Percentiles rank a stretch among this genome's conserved stretches.
These are phyloP conservation scores for Juncus inflexus DNA, from an alignment of 176 grass and related monocot genomes.

Conservation along the genomic window DNA sequence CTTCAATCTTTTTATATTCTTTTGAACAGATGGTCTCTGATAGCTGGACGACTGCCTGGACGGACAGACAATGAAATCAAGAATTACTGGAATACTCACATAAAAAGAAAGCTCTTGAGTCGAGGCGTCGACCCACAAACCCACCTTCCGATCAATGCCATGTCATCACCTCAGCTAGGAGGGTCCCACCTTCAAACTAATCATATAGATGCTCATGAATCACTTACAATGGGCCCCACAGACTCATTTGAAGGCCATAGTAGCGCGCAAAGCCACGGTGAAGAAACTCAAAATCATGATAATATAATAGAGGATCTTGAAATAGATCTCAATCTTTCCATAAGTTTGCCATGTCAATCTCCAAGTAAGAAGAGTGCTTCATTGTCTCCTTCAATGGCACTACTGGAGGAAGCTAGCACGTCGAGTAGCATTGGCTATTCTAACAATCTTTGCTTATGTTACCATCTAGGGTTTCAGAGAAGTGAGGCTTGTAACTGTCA, in stretches of 20 bases:
- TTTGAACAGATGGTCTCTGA: constrained; percentile 64
- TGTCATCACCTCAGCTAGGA: background rate
- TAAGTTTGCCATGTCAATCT: constrained; percentile 52
- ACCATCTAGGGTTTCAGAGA: constrained; percentile 36
- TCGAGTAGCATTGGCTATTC: constrained; percentile 21
- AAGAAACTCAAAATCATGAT: constrained; percentile 10
- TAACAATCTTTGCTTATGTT: constrained; percentile 47
- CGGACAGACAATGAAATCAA: constrained; percentile 95
- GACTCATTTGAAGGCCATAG: constrained; percentile 13
- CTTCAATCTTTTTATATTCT: background rate
- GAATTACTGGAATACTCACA: constrained; percentile 94
- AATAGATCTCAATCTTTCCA: constrained; percentile 66
- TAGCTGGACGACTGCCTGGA: constrained; percentile 62
- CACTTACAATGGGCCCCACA: background rate
- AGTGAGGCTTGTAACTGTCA: constrained; percentile 40
- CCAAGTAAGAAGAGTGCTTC: constrained; percentile 9
- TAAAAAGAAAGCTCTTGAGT: constrained; percentile 67
- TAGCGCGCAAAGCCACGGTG: constrained; percentile 18
- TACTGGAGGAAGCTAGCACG: background rate
- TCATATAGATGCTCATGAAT: constrained; percentile 2
- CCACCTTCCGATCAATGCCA: constrained; percentile 40
- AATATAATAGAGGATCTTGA: constrained; percentile 15
- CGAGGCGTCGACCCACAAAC: constrained; percentile 63
- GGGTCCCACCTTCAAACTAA: background rate
- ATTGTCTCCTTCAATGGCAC: constrained; percentile 22